Evolutionary conservation across 176 grass and related monocot species (phyloP).

Genomic region (Hsuehochloa calcarea): DNA sequence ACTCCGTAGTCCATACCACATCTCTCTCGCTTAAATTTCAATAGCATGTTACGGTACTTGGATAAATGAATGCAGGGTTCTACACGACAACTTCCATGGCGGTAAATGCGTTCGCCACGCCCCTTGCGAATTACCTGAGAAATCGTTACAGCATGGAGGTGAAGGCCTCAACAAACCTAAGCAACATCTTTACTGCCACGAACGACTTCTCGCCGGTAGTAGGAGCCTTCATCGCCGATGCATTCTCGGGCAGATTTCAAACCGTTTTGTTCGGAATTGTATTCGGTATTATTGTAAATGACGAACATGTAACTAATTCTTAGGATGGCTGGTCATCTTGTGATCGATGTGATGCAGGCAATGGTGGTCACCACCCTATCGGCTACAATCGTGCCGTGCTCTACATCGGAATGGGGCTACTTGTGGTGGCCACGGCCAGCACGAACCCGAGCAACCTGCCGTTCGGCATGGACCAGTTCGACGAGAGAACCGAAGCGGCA

Average conservation of each 20-base stretch:
- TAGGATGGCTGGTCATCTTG: neutral
- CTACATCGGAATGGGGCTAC: constrained; percentile 30
- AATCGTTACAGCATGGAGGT: constrained; percentile 20
- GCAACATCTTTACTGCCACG: constrained; percentile 29
- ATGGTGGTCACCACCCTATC: constrained; percentile 27
- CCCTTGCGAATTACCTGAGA: constrained; percentile 6
- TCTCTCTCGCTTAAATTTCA: neutral
- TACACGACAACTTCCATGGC: neutral
- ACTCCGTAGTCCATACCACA: too few species aligned
- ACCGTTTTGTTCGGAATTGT: constrained; percentile 22
- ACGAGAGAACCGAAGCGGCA: constrained; percentile 24
- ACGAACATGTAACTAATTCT: neutral
- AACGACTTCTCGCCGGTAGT: constrained; percentile 35
- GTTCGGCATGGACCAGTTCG: constrained; percentile 51
- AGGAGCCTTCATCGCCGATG: constrained; percentile 55
- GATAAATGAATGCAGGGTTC: neutral
- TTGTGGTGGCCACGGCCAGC: constrained; percentile 18
- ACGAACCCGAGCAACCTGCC: constrained; percentile 36
- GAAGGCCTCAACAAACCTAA: constrained; percentile 5
- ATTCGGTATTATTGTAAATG: neutral
- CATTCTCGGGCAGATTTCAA: constrained; percentile 40
- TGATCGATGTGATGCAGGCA: neutral
- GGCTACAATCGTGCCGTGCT: constrained; percentile 29
- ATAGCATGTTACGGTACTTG: neutral
- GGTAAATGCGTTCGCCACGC: neutral